Percentiles rank a stretch among this genome's conserved stretches.
Evolutionary conservation across 1,139 yeast genomes (phyloP).

Genomic region (Nakaseomyces bracarensis): DNA sequence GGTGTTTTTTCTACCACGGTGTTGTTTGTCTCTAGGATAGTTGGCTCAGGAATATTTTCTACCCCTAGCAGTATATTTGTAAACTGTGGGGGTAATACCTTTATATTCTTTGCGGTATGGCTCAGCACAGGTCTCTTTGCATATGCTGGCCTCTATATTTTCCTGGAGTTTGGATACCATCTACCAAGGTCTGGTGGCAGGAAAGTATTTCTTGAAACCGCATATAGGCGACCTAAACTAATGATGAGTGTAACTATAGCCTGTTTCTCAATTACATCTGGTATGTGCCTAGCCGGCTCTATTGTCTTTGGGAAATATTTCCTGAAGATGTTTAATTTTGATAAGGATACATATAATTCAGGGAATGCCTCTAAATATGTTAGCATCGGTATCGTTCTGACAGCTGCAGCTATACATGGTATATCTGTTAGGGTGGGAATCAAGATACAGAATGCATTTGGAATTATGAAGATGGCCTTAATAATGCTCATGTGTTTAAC

Average conservation of each 20-base stretch:
- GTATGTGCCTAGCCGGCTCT: constrained; percentile 56
- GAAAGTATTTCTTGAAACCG: constrained; percentile 59
- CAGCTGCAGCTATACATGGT: constrained; percentile 45
- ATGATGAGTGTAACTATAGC: constrained; percentile 53
- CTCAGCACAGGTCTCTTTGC: constrained; percentile 50
- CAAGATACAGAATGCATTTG: constrained; percentile 48
- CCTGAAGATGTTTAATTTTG: constrained; percentile 42
- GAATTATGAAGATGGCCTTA: constrained; percentile 44
- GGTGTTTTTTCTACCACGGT: constrained; percentile 60
- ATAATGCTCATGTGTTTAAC: constrained; percentile 43
- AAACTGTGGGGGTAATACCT: constrained; percentile 60
- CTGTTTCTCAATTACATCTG: constrained; percentile 51
- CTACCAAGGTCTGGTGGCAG: constrained; percentile 71
- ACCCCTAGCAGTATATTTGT: constrained; percentile 58
- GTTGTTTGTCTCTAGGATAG: constrained; percentile 55
- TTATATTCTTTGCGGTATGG: constrained; percentile 56
- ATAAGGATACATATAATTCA: constrained; percentile 29
- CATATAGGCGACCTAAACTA: constrained; percentile 52
- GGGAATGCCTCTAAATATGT: constrained; percentile 32
- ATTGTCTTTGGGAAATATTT: constrained; percentile 66
- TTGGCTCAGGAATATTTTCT: constrained; percentile 75
- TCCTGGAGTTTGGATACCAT: constrained; percentile 59
- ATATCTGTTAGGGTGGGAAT: constrained; percentile 47
- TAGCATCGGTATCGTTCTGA: constrained; percentile 40
- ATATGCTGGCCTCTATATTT: constrained; percentile 58